Evolutionary conservation across 2,329 filamentous ascomycete species (phyloP).

Genomic region (Monilinia laxa): DNA sequence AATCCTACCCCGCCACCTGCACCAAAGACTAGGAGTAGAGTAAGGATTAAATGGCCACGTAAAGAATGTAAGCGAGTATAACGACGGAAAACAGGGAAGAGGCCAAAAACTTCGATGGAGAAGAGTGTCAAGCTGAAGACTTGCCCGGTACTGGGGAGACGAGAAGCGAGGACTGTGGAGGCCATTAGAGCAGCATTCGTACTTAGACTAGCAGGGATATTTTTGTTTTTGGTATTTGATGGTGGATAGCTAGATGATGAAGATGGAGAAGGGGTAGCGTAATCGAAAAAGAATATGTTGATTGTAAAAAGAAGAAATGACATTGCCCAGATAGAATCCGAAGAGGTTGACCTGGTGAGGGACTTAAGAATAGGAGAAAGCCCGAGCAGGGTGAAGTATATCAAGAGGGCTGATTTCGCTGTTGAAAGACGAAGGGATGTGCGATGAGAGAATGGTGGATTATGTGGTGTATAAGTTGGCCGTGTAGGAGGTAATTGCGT

Average conservation of each 20-base stretch:
- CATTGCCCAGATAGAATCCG: slow-evolving; percentile 96
- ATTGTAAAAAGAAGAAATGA: slow-evolving; percentile 89
- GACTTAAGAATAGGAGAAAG: slow-evolving; percentile 95
- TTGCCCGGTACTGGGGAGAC: slow-evolving; percentile 84
- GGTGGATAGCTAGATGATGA: slow-evolving; percentile 49
- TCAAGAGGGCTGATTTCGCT: slow-evolving; percentile 86
- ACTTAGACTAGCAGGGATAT: slow-evolving; percentile 63
- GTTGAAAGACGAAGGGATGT: slow-evolving; percentile 71
- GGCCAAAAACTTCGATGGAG: slow-evolving; percentile 93
- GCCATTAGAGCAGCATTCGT: slow-evolving; percentile 98
- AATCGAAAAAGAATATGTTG: slow-evolving; percentile 98
- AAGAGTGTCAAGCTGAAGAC: slow-evolving; percentile 95
- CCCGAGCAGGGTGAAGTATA: slow-evolving; percentile 88
- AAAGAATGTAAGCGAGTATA: slow-evolving; percentile 81
- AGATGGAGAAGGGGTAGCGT: slow-evolving; percentile 54
- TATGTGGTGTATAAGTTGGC: slow-evolving; percentile 38
- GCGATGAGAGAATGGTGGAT: slow-evolving; percentile 37
- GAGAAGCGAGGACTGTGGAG: slow-evolving; percentile 86
- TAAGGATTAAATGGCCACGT: slow-evolving; percentile 76
- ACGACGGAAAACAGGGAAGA: slow-evolving; percentile 96
- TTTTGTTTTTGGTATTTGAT: slow-evolving; percentile 31
- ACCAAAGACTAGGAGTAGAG: slow-evolving; percentile 71
- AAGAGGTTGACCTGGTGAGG: slow-evolving; percentile 87
- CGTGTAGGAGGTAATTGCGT: slow-evolving; percentile 57
- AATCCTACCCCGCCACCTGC: slow-evolving; percentile 77